These are phyloP conservation scores for Cornus kousa DNA, from an alignment of 148 eudicot species.

Conservation along the genomic window DNA sequence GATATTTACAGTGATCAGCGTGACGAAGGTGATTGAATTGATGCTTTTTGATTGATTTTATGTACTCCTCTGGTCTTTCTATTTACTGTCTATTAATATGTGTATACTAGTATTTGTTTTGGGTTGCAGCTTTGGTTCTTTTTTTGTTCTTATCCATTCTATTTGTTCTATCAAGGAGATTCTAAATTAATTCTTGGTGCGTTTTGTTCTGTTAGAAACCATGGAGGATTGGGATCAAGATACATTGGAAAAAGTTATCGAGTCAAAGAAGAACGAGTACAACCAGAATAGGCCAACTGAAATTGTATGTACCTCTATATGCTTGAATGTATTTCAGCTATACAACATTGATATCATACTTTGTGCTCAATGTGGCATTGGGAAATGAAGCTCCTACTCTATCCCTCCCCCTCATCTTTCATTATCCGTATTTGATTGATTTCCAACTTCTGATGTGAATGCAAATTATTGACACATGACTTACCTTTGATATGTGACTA, in stretches of 20 bases:
- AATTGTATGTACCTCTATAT: conserved; percentile 46
- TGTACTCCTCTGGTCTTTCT: background rate
- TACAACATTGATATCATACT: background rate
- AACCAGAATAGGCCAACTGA: conserved; percentile 81
- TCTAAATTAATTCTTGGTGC: background rate
- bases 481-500: background rate
- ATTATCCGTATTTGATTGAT: background rate
- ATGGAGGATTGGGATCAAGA: conserved; percentile 90
- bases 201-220: conserved; percentile 33
- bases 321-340: background rate
- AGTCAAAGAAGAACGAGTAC: conserved; percentile 68
- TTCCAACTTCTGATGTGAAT: background rate
- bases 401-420: background rate
- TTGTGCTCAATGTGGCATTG: background rate
- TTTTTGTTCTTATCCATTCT: background rate
- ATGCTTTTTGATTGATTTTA: background rate
- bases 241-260: conserved; percentile 69
- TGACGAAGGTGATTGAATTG: conserved; percentile 42
- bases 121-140: no score
- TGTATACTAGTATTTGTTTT: background rate
- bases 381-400: background rate
- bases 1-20: conserved; percentile 74
- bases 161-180: background rate
- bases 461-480: background rate
- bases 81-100: background rate